These are phyloP conservation scores for Penicillium psychrofluorescens DNA, from an alignment of 495 filamentous ascomycete species.

Conservation along the genomic window DNA sequence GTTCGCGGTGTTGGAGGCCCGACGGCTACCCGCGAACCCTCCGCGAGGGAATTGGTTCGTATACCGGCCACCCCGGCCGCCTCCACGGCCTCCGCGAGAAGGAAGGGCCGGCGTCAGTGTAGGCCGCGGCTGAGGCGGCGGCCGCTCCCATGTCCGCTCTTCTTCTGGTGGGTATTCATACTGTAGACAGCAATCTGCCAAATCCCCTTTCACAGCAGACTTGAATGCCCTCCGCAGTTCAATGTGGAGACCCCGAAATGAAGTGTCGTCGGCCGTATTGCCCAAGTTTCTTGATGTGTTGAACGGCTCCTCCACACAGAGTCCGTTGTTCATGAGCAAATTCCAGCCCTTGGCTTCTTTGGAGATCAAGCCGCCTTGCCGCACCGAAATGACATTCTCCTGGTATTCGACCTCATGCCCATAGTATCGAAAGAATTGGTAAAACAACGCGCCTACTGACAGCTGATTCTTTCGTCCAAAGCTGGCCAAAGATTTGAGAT, in stretches of 20 bases:
- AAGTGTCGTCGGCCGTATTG: slow-evolving; percentile 92
- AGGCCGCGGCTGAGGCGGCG: slow-evolving; percentile 52
- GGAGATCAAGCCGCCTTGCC: slow-evolving; percentile 73
- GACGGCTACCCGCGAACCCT: slow-evolving; percentile 39
- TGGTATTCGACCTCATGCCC: slow-evolving; percentile 90
- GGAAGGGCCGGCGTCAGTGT: slow-evolving; percentile 47
- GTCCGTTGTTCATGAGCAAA: slow-evolving; percentile 63
- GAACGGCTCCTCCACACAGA: slow-evolving; percentile 97
- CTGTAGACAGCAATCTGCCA: slow-evolving; percentile 74
- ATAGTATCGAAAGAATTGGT: slow-evolving; percentile 91
- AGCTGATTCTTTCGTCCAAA: slow-evolving; percentile 80
- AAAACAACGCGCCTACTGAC: slow-evolving; percentile 72
- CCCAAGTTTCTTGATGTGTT: slow-evolving; percentile 89
- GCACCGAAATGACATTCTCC: slow-evolving; percentile 74
- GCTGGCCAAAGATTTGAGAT: slow-evolving; percentile 61
- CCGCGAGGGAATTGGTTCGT: slow-evolving; percentile 35
- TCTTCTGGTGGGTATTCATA: slow-evolving; percentile 83
- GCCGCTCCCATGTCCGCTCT: slow-evolving; percentile 68
- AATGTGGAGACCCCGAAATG: slow-evolving; percentile 81
- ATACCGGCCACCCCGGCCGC: slow-evolving; percentile 53
- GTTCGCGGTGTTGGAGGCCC: slow-evolving; percentile 47
- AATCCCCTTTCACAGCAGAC: slow-evolving; percentile 62
- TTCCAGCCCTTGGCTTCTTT: slow-evolving; percentile 86
- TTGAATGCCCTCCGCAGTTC: slow-evolving; percentile 87
- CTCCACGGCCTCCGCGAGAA: slow-evolving; percentile 43